phyloP scores from a whole-genome alignment of 192 early-diverging fungal genomes.

The Pilobolus umbonatus region DNA sequence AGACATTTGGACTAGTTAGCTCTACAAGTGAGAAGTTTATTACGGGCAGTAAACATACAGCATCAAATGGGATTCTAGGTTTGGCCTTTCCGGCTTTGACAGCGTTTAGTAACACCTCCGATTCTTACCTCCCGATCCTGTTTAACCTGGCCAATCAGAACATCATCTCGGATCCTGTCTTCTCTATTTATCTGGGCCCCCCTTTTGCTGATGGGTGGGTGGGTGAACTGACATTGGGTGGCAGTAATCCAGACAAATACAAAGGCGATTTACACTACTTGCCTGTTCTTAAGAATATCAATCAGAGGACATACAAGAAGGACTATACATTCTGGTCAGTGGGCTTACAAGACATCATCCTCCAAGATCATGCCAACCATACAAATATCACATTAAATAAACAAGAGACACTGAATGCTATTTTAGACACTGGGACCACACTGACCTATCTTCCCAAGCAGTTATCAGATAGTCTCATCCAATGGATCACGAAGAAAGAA shows the following conservation, averaged over 20 bases:
- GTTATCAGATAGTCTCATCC: neutral
- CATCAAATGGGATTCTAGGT: conserved; percentile 33
- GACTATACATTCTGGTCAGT: neutral
- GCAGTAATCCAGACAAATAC: conserved; percentile 41
- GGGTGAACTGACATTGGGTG: conserved; percentile 49
- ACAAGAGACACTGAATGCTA: too few relatives aligned
- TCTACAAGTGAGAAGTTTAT: conserved; percentile 15
- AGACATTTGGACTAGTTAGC: conserved; percentile 23
- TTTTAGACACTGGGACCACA: neutral
- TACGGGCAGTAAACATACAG: neutral
- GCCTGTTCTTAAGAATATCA: conserved; percentile 20
- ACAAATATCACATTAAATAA: neutral
- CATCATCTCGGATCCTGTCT: neutral
- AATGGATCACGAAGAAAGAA: neutral
- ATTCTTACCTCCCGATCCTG: conserved; percentile 1
- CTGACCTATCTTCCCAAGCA: neutral
- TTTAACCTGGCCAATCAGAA: neutral
- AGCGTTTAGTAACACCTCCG: neutral
- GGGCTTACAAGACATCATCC: neutral
- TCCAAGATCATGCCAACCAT: neutral
- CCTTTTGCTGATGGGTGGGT: conserved; percentile 13
- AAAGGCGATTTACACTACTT: conserved; percentile 46
- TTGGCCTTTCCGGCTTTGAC: conserved; percentile 29
- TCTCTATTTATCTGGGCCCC: conserved; percentile 16
- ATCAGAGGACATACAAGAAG: neutral